Conservation (phyloP, 305 asterid genomes). For the Fraxinus velutina region DNA sequence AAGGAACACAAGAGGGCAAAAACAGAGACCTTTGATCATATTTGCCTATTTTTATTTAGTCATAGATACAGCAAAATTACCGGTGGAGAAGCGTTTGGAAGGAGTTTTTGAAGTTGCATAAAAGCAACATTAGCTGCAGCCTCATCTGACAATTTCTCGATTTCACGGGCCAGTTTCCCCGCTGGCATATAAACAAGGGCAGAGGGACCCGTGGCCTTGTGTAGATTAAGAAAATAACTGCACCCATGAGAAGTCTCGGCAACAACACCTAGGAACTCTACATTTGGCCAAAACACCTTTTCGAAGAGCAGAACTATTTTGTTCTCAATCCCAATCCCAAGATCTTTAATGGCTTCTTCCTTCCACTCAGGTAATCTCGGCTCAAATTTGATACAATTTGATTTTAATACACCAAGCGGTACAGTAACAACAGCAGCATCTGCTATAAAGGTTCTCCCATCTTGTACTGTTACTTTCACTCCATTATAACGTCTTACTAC, state of each 20-base stretch:
- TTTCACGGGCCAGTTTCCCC: conserved; percentile 87
- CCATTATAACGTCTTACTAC: conserved; percentile 70
- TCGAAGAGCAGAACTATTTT: conserved; percentile 78
- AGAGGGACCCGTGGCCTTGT: conserved; percentile 88
- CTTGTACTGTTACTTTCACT: conserved; percentile 77
- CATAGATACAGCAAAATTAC: conserved; percentile 33
- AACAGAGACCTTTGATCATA: not conserved
- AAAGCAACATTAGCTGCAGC: conserved; percentile 83
- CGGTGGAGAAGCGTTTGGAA: conserved; percentile 82
- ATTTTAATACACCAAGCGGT: conserved; percentile 93
- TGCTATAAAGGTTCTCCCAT: conserved; percentile 78
- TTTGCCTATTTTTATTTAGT: not conserved
- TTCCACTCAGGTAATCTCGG: conserved; percentile 94
- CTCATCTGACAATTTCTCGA: conserved; percentile 82
- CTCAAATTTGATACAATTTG: conserved; percentile 65
- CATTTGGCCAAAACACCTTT: conserved; percentile 91
- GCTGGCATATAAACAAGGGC: conserved; percentile 99
- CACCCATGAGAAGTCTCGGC: conserved; percentile 79
- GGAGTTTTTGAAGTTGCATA: conserved; percentile 67
- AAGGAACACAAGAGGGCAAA: not conserved
- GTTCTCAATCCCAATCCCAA: conserved; percentile 93
- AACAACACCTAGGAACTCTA: conserved; percentile 92
- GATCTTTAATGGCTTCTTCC: conserved; percentile 77
- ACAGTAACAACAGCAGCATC: conserved; percentile 87
- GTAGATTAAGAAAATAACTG: conserved; percentile 95